Base-by-base conservation (phyloP, 805 yeast genomes). In the Monosporozyma yasuniensis region DNA sequence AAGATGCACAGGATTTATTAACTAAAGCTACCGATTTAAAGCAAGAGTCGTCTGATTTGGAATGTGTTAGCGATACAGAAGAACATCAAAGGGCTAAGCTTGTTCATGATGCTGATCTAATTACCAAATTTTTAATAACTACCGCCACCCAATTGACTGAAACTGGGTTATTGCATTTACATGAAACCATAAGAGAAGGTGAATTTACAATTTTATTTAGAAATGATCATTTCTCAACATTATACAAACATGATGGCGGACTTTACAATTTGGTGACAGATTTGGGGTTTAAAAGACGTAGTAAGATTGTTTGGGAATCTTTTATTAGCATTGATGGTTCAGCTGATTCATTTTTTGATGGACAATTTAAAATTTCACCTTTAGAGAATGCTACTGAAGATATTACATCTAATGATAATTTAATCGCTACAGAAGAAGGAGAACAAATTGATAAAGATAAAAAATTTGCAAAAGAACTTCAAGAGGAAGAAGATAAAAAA, bases 171-270 rank as follows among this genome's bases (percentile, higher is more conserved):
- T 47, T 61, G 1, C 65, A 67, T 42, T 61, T 86, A 54, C 66
- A 70, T 51, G 60, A 65, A 2, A 58, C 69, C 2, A 61, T 85
- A 18, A 57, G 61, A 1, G 71, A 74, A 6, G 79, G 79, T 41
- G 73, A 79, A n/a, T 72, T 84, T 47, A 76, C 81, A 1, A 78
- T 91, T 0, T 77, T 91, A 53, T 91, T 91, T 71, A 75, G 96
- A 60, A 91, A 91, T 66, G 89, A 91, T 66, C 97, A 91, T 66
- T 90, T 87, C 67, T 77, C 79, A 53, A 87, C 96, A 0, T 61
- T 89, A 11, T 76, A 64, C 50, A 81, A 81, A 58, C 64, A 61
- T 12, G 65, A 65, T 28, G 71, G 69, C 19, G 71, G 71, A 47
- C 69, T 91, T 25, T 87, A 78, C 60, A 64, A 78, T 5, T 70